Evolutionary conservation across 345 rosid genomes (phyloP), one percentile per base, ranked within the genome.

Genomic region (Citrus hindsii): DNA sequence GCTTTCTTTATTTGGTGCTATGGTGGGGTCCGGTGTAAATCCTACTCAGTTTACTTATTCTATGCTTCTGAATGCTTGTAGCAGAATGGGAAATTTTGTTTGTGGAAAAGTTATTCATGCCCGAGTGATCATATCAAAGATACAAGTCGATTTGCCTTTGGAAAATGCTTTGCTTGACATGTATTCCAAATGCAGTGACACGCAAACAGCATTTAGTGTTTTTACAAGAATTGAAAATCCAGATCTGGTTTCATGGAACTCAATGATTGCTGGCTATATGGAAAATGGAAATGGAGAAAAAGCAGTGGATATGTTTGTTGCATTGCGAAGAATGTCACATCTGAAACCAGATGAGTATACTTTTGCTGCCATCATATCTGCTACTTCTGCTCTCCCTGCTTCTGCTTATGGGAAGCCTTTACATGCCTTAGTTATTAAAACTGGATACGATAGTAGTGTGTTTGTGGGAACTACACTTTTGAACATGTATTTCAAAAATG

Each of bases 111-210:
- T 81, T 5, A 71, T 86, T 59, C 98, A 93, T 85, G 92, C 91
- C 79, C 89, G 27, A 76, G 76, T 91, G 0, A 77, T 87, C 79
- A 76, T 84, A 71, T 89, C 84, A 2, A 82, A 85, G 67, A 33
- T 60, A 5, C 18, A 42, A 58, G 80, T 83, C 73, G 97, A 93
- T 89, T 80, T 87, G 67, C 92, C 91, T 71, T 66, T 91, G 81
- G 88, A 87, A 79, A 93, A 93, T 83, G 92, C 97, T 46, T 86
- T 95, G 86, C 88, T 93, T 71, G 95, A 92, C 81, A 91, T 93
- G 98, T 93, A 93, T 68, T 89, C 88, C 79, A 91, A 82, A 67
- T 95, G 94, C 48, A 84, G 92, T 19, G 88, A 89, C 73, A 76
- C 73, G 30, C 77, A 64, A 78, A 82, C 84, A 51, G 94, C 92